Evolutionary conservation across 495 filamentous ascomycete species (phyloP), one percentile per base, ranked within the genome.

Genomic region (Aspergillus asperescens): DNA sequence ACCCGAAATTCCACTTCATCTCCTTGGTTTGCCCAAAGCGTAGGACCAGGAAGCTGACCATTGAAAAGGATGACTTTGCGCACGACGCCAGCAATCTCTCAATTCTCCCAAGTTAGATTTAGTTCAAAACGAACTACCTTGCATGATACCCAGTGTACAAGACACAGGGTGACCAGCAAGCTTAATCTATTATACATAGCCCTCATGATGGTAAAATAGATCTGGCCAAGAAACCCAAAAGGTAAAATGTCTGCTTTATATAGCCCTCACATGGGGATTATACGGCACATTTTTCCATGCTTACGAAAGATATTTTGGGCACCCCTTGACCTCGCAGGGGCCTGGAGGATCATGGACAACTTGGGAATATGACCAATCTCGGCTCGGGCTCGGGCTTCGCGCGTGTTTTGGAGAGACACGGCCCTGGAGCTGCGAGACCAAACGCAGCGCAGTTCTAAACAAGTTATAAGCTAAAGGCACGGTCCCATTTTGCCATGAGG

Each of bases 1-100:
- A 85, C 80, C 13, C 76, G 70, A 15, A 86, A 78, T 31, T 83
- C 69, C 50, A 85, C 81, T 40, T 71, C 69, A 56, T 86, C 81
- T 4, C 81, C 82, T 67, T 84, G 78, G 55, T 83, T 77, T 4
- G 83, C 66, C 37, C 74, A 70, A 42, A 86, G 70, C 18, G 72
- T 48, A 0, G 82, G 83, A 1, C 77, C 82, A 3, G 83, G 83
- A 44, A 77, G 79, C 18, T 81, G 78, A 1, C 77, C 78, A 66
- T 86, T 86, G 40, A 32, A 76, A 7, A 82, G 71, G 7, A 85
- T 75, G 2, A 80, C 64, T n/a, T 74, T 60, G 37, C 78, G 63
- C n/a, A 58, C 44, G 6, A 60, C 39, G 12, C 69, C 69, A 12
- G 69, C 67, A 19, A 67, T 57, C 2, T 59, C 56, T 13, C 41